These are phyloP conservation scores for Phialemoniopsis sp. DNA, from an alignment of 2,329 filamentous ascomycete species.

Conservation along the genomic window DNA sequence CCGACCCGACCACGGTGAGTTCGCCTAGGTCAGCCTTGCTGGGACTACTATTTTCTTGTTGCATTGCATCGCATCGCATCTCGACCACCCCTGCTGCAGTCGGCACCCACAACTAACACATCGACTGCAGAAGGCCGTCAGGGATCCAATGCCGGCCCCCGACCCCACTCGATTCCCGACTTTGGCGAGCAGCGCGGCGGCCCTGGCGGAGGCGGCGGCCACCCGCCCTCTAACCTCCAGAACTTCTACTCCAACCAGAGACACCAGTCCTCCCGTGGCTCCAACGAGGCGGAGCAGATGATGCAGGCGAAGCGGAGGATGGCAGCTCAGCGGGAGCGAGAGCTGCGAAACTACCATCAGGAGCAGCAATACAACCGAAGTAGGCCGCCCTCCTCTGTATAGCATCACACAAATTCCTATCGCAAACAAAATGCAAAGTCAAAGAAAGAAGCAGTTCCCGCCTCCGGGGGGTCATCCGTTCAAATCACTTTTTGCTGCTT, in stretches of 20 bases:
- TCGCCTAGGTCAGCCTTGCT: constrained; percentile 19
- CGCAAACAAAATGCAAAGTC: constrained; percentile 8
- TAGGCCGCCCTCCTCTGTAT: constrained; percentile 79
- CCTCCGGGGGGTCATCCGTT: neutral
- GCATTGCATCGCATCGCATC: constrained; percentile 1
- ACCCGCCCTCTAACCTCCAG: constrained; percentile 77
- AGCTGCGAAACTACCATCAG: constrained; percentile 99
- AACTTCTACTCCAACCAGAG: constrained; percentile 93
- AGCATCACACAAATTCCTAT: constrained; percentile 47
- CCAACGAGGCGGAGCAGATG: constrained; percentile 93
- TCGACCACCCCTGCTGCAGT: constrained; percentile 2
- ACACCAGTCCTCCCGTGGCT: constrained; percentile 79
- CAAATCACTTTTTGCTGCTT: neutral
- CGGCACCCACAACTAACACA: constrained; percentile 11
- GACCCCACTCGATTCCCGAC: constrained; percentile 82
- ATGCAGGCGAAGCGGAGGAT: constrained; percentile 99
- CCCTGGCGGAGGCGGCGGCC: constrained; percentile 40
- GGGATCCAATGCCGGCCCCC: constrained; percentile 57
- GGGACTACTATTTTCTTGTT: neutral
- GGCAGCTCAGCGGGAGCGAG: constrained; percentile 97
- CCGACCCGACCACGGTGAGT: constrained; percentile 58
- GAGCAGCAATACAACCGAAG: constrained; percentile 99
- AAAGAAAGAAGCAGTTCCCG: constrained; percentile 4
- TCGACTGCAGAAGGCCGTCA: constrained; percentile 62
- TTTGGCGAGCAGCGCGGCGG: constrained; percentile 65